Evolutionary conservation across 2,329 filamentous ascomycete species (phyloP).

Genomic region (Podosphaera xanthii): DNA sequence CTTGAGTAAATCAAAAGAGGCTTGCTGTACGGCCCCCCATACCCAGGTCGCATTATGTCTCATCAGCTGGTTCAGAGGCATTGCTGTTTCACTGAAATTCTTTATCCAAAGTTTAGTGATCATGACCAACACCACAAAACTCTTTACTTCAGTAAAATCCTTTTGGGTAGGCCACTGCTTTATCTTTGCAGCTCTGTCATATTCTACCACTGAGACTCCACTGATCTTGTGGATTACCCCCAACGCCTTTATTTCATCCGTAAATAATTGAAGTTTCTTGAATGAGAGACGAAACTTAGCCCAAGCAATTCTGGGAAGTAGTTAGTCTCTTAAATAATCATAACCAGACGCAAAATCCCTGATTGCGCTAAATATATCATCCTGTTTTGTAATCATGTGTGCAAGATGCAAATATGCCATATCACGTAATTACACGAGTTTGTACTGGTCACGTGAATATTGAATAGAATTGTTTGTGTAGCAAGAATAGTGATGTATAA

Average conservation of each 20-base stretch:
- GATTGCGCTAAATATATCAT: background rate
- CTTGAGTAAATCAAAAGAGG: background rate
- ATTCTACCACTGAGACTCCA: background rate
- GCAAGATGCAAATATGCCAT: no score
- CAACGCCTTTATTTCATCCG: background rate
- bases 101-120: background rate
- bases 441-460: no score
- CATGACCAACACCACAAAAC: background rate
- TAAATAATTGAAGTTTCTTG: conserved; percentile 1
- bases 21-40: background rate
- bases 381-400: no score
- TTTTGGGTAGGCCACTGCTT: background rate
- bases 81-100: background rate
- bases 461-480: no score
- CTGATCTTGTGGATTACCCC: background rate
- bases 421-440: no score
- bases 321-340: background rate
- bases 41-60: background rate
- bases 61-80: background rate
- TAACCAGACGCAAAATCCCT: background rate
- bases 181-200: background rate
- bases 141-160: background rate
- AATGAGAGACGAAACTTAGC: background rate
- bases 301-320: background rate
- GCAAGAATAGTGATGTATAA: no score